A percentile compares a stretch with the other conserved stretches of the same genome.
Evolutionary conservation across 2,329 filamentous ascomycete species (phyloP).

Genomic region (Colletotrichum sp.): DNA sequence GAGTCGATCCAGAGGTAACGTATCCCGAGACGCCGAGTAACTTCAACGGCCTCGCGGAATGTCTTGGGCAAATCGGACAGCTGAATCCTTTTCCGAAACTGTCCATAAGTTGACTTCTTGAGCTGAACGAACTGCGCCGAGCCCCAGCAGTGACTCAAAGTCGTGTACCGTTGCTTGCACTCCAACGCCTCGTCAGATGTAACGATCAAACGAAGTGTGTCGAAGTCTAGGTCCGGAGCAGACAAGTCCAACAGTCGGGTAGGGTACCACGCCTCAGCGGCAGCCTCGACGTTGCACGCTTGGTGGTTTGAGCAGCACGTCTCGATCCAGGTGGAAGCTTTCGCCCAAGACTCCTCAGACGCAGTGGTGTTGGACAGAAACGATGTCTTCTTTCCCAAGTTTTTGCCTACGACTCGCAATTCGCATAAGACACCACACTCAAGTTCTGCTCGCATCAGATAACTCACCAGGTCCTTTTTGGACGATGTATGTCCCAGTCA

Average conservation of each 20-base stretch:
- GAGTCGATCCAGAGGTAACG: slow-evolving; percentile 20
- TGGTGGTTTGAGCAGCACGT: not conserved
- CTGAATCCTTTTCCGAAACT: not conserved
- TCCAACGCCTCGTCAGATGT: not conserved
- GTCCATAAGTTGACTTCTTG: not conserved
- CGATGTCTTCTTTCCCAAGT: not conserved
- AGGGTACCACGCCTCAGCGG: not conserved
- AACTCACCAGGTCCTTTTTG: not conserved
- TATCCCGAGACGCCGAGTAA: not conserved
- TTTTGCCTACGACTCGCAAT: not conserved
- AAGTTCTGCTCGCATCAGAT: not conserved
- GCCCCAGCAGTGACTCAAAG: slow-evolving; percentile 10
- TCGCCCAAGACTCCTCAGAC: not conserved
- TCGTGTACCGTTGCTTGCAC: not conserved
- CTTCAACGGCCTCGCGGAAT: slow-evolving; percentile 1
- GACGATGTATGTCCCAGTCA: not conserved
- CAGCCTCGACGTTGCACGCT: not conserved
- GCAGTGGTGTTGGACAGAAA: not conserved
- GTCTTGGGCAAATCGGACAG: not conserved
- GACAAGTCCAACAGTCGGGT: not conserved
- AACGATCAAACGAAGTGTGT: not conserved
- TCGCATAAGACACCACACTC: not conserved
- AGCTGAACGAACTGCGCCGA: not conserved
- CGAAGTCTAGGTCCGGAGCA: not conserved
- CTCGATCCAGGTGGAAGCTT: not conserved